These are phyloP conservation scores for Bryum argenteum DNA, from an alignment of 225 moss, liverwort and hornwort species.

Conservation along the genomic window DNA sequence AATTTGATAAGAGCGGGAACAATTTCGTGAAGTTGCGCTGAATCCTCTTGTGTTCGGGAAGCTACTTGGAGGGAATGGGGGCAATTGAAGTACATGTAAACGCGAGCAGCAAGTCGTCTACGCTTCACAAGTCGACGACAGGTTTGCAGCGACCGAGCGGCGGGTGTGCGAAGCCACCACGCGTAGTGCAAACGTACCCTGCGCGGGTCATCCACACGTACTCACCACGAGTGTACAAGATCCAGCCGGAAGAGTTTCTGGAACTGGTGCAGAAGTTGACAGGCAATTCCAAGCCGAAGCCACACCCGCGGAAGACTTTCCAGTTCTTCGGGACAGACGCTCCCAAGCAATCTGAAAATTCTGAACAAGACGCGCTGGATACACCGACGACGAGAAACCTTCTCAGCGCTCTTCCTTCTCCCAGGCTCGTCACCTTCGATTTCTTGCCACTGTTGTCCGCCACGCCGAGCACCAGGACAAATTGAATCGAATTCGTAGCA, in stretches of 20 bases:
- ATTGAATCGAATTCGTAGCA: slow-evolving; percentile 8
- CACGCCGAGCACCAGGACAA: slow-evolving; percentile 28
- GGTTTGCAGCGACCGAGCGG: slow-evolving; percentile 35
- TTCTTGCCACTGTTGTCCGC: slow-evolving; percentile 48
- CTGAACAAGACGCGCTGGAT: slow-evolving; percentile 12
- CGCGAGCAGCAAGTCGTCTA: slow-evolving; percentile 29
- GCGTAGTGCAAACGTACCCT: slow-evolving; percentile 35
- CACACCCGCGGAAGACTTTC: slow-evolving; percentile 29
- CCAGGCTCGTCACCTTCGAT: slow-evolving; percentile 46
- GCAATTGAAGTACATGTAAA: slow-evolving; percentile 43
- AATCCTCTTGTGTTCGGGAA: neutral
- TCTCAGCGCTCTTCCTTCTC: slow-evolving; percentile 42
- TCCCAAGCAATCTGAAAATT: slow-evolving; percentile 18
- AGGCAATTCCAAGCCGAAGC: slow-evolving; percentile 31
- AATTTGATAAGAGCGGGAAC: neutral
- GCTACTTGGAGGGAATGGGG: slow-evolving; percentile 43
- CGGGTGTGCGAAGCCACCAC: slow-evolving; percentile 41
- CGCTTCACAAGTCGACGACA: slow-evolving; percentile 34
- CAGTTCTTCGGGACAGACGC: slow-evolving; percentile 36
- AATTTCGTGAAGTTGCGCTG: neutral
- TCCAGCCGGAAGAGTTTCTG: slow-evolving; percentile 50
- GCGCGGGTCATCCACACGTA: slow-evolving; percentile 51
- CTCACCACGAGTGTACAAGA: slow-evolving; percentile 54
- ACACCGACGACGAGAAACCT: slow-evolving; percentile 28
- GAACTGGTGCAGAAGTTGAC: slow-evolving; percentile 52